These are phyloP conservation scores for Mortierella sp. DNA, from an alignment of 371 early-diverging fungal species.

Conservation along the genomic window DNA sequence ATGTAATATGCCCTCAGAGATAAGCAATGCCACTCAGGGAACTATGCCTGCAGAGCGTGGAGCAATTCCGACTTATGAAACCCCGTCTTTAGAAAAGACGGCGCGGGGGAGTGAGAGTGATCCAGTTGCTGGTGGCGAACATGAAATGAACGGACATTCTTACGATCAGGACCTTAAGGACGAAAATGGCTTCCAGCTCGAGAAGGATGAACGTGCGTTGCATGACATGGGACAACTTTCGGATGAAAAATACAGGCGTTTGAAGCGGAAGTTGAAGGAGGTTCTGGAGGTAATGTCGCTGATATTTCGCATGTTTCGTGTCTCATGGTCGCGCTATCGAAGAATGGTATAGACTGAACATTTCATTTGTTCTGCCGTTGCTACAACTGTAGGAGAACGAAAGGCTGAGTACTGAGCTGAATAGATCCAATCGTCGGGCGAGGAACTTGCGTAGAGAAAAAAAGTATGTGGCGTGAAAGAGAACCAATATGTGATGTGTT, in stretches of 20 bases:
- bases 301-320: too few species aligned
- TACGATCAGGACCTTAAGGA: conserved; percentile 3
- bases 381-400: conserved; percentile 64
- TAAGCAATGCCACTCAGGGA: too few species aligned
- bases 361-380: not conserved
- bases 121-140: too few species aligned
- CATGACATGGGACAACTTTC: conserved; percentile 12
- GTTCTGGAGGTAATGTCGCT: conserved; percentile 60
- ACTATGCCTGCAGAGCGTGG: too few species aligned
- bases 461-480: conserved; percentile 53
- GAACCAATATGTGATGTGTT: not conserved
- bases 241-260: conserved; percentile 63
- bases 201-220: not conserved
- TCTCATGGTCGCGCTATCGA: too few species aligned
- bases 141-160: too few species aligned
- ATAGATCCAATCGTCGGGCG: conserved; percentile 58
- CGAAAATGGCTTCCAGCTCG: conserved; percentile 8
- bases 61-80: too few species aligned
- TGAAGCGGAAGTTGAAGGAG: conserved; percentile 69
- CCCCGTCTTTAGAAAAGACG: too few species aligned
- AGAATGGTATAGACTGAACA: too few species aligned
- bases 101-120: too few species aligned
- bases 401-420: conserved; percentile 57
- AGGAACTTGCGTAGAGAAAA: conserved; percentile 63
- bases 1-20: too few species aligned